phyloP scores from a whole-genome alignment of 2,329 filamentous ascomycete genomes.

The Colletotrichum neosansevieriae region DNA sequence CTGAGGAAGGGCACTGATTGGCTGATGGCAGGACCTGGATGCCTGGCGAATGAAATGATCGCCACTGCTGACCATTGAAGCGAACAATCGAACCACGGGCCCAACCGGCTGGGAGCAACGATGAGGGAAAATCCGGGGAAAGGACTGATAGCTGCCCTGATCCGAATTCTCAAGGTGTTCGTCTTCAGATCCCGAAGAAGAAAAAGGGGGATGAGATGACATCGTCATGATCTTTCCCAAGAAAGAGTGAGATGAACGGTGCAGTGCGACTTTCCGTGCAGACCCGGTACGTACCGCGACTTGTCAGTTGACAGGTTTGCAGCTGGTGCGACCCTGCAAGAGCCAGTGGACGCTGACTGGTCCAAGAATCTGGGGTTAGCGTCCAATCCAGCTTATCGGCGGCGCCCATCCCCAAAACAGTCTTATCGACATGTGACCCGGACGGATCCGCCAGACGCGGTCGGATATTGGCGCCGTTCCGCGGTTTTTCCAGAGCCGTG shows the following conservation, averaged over 20 bases:
- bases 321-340: neutral
- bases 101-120: slow-evolving; percentile 27
- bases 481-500: slow-evolving; percentile 35
- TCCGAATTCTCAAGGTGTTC: slow-evolving; percentile 12
- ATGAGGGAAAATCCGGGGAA: slow-evolving; percentile 34
- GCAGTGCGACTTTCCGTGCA: neutral
- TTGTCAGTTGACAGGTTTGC: slow-evolving; percentile 7
- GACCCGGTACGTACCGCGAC: slow-evolving; percentile 20
- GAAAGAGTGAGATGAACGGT: neutral
- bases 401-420: neutral
- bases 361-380: slow-evolving; percentile 19
- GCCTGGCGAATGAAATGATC: slow-evolving; percentile 38
- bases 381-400: slow-evolving; percentile 28
- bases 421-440: slow-evolving; percentile 41
- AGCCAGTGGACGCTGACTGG: slow-evolving; percentile 1
- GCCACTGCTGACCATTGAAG: slow-evolving; percentile 31
- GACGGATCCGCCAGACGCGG: slow-evolving; percentile 26
- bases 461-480: slow-evolving; percentile 26
- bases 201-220: slow-evolving; percentile 5
- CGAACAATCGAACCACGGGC: slow-evolving; percentile 35
- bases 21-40: slow-evolving; percentile 18
- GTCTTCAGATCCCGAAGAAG: slow-evolving; percentile 18
- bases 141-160: slow-evolving; percentile 16
- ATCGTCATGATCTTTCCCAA: neutral
- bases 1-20: slow-evolving; percentile 36